A percentile compares a stretch with the other conserved stretches of the same genome.
phyloP scores from a whole-genome alignment of 202 grass and related monocot genomes.

The Elaeis oleifera region DNA sequence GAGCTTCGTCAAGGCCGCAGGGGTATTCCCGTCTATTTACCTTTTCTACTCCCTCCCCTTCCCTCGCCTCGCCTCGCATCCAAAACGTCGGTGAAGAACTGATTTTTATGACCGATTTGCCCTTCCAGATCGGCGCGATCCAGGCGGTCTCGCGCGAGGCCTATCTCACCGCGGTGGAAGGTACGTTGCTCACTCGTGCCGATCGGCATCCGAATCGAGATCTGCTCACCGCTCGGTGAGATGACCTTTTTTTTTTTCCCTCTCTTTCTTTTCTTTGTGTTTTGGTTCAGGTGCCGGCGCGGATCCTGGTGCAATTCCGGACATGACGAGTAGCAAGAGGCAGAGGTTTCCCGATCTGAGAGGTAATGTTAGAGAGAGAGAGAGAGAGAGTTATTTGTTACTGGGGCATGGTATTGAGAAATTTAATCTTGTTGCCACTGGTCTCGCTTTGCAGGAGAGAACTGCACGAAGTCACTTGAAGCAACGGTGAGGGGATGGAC shows the following conservation, averaged over 20 bases:
- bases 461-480: slow-evolving; percentile 58
- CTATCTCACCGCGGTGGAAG: slow-evolving; percentile 58
- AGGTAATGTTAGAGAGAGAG: slow-evolving; percentile 15
- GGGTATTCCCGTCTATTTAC: slow-evolving; percentile 25
- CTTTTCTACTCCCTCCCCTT: background rate
- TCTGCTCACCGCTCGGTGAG: too few relatives aligned
- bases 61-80: too few relatives aligned
- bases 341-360: slow-evolving; percentile 32
- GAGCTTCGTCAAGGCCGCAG: slow-evolving; percentile 82
- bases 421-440: too few relatives aligned
- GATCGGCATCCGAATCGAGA: too few relatives aligned
- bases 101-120: background rate
- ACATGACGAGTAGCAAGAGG: background rate
- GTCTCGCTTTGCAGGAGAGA: slow-evolving; percentile 26
- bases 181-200: slow-evolving; percentile 22
- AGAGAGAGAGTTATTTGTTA: too few relatives aligned
- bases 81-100: background rate
- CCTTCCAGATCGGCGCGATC: slow-evolving; percentile 54
- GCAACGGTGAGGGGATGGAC: slow-evolving; percentile 41
- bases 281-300: background rate
- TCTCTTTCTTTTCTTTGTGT: background rate
- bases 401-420: too few relatives aligned
- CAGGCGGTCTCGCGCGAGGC: slow-evolving; percentile 67
- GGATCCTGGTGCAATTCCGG: background rate
- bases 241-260: background rate